Evolutionary conservation across 108 stramenopile species (phyloP).

Genomic region (Fragilaria crotonensis): DNA sequence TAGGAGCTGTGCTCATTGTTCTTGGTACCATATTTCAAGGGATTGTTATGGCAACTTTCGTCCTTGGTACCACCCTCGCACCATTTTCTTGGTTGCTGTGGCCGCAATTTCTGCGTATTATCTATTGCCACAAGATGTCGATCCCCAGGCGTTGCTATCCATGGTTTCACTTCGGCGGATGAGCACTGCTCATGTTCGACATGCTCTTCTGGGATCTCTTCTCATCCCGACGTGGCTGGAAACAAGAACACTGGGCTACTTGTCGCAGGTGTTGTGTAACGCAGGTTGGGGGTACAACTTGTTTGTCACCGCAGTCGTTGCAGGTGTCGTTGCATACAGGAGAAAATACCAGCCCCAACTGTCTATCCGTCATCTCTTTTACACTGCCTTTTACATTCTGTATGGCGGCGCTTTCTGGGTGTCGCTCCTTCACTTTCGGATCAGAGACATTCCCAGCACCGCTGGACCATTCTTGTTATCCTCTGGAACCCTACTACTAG

Average conservation of each 20-base stretch:
- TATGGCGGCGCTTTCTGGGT: constrained; percentile 27
- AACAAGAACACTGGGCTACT: constrained; percentile 25
- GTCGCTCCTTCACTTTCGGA: constrained; percentile 4
- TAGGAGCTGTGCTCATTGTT: constrained; percentile 14
- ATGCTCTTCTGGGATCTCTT: constrained; percentile 13
- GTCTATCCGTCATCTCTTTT: not conserved
- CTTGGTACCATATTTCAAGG: constrained; percentile 9
- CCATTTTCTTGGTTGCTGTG: not conserved
- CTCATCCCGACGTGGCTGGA: constrained; percentile 25
- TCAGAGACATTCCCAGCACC: constrained; percentile 5
- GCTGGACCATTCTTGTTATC: constrained; percentile 35
- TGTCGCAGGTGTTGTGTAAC: constrained; percentile 18
- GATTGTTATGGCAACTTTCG: constrained; percentile 4
- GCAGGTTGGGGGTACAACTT: constrained; percentile 1
- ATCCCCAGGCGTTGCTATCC: constrained; percentile 8
- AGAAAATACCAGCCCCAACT: not conserved
- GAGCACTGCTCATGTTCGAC: constrained; percentile 6
- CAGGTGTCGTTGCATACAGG: not conserved
- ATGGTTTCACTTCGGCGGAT: constrained; percentile 5
- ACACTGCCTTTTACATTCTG: constrained; percentile 12
- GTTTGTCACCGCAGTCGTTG: not conserved
- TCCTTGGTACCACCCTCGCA: not conserved
- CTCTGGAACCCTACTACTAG: constrained; percentile 25
- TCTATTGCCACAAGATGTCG: constrained; percentile 12
- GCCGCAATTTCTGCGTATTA: constrained; percentile 5